A percentile compares a stretch with the other conserved stretches of the same genome.
Conservation (phyloP, 495 filamentous ascomycete genomes). For the Xylaria nigripes region DNA sequence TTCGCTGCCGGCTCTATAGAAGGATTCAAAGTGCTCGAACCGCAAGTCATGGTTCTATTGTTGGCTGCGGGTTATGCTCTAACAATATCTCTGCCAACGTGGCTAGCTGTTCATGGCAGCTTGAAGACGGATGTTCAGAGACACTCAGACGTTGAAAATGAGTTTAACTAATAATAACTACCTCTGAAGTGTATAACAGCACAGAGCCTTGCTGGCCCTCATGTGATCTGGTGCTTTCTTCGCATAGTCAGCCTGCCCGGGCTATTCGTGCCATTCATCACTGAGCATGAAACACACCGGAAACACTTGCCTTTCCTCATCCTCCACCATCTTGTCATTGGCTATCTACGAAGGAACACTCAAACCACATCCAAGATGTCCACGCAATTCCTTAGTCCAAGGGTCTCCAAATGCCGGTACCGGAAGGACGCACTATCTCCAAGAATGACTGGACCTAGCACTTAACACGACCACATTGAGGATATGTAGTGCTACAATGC, state of each 20-base stretch:
- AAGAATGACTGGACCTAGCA: slow-evolving; percentile 11
- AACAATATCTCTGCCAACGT: slow-evolving; percentile 25
- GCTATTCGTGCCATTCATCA: slow-evolving; percentile 8
- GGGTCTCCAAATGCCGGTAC: slow-evolving; percentile 6
- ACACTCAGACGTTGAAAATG: not conserved
- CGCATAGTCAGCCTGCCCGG: slow-evolving; percentile 6
- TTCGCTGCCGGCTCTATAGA: not conserved
- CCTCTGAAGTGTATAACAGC: slow-evolving; percentile 6
- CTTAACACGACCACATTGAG: slow-evolving; percentile 7
- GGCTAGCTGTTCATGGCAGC: slow-evolving; percentile 25
- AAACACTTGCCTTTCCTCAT: slow-evolving; percentile 1
- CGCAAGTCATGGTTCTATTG: slow-evolving; percentile 10
- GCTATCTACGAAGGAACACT: not conserved
- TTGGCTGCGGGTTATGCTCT: slow-evolving; percentile 22
- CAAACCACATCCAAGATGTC: not conserved
- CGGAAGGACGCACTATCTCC: slow-evolving; percentile 9
- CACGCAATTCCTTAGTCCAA: slow-evolving; percentile 15
- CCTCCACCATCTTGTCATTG: slow-evolving; percentile 1
- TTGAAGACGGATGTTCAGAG: not conserved
- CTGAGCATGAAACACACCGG: not conserved
- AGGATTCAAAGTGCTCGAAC: slow-evolving; percentile 6
- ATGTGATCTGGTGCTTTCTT: slow-evolving; percentile 10
- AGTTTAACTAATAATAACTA: not conserved
- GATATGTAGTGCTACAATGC: slow-evolving; percentile 13
- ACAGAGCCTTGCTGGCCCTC: slow-evolving; percentile 13